Evolutionary conservation across 352 stramenopile species (phyloP), one percentile per base, ranked within the genome.

Genomic region (Globisporangium perplexum): DNA sequence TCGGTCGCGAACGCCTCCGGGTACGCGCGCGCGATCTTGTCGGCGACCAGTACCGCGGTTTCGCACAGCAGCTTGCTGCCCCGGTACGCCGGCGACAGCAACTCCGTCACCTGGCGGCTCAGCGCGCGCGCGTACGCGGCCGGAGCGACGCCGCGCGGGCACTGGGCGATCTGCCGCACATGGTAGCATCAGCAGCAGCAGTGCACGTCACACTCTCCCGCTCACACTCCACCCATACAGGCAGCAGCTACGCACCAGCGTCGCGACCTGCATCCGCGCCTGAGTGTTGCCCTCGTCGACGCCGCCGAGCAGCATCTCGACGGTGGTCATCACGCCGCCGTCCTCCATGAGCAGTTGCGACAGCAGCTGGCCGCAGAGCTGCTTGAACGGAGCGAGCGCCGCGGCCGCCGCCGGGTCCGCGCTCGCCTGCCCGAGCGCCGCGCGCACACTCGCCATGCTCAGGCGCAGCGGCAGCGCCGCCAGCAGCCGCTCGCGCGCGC

Each of bases 211-310:
- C 31, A 36, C 7, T 15, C 8, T 36, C 8, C 11, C 1, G 31
- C 11, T 12, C 8, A 12, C n/a, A 8, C 41, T 15, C 26, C n/a
- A n/a, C 10, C n/a, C 11, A 38, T 2, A 33, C n/a, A n/a, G n/a
- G 31, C 33, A 12, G 14, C 12, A 18, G 7, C 17, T 2, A 43
- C 56, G 24, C 55, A 86, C 73, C 47, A 95, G 60, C 41, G 63
- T 88, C 8, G 76, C 81, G 51, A 95, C 81, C 55, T 93, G 83
- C 59, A 93, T 72, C 44, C 83, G 74, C 35, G 85, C 85, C 62
- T 92, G 85, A 1, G 85, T 93, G 59, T 93, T 92, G 57, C 85
- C 85, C 38, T 90, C 83, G 24, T 91, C 81, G 24, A 95, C 83
- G 0, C 66, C 62, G 24, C 75, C 69, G 14, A 93, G 69, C 7